These are phyloP conservation scores for Scleromitrula shiraiana DNA, from an alignment of 2,329 filamentous ascomycete species.

Conservation along the genomic window DNA sequence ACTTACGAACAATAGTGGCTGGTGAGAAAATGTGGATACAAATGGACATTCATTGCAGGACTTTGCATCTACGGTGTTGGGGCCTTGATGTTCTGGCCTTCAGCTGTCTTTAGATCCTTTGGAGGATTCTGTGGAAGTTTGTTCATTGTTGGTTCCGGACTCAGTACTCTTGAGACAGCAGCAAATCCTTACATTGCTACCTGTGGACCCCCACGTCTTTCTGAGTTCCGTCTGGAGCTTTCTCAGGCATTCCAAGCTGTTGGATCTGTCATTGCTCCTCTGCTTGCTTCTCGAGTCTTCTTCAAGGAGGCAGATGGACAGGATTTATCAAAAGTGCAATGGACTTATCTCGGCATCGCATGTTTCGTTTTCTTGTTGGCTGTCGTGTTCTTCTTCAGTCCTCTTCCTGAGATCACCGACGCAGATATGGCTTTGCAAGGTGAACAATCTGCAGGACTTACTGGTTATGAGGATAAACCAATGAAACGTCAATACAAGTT, in stretches of 20 bases:
- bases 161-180: conserved; percentile 69
- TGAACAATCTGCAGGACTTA: conserved; percentile 11
- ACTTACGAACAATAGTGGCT: conserved; percentile 34
- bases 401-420: conserved; percentile 47
- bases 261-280: conserved; percentile 62
- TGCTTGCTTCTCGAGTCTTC: conserved; percentile 65
- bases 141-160: conserved; percentile 68
- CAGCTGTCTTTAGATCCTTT: conserved; percentile 42
- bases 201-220: conserved; percentile 65
- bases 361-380: conserved; percentile 64
- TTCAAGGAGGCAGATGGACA: conserved; percentile 42
- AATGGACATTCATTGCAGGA: conserved; percentile 70
- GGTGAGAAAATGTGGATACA: conserved; percentile 67
- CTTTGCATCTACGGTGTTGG: conserved; percentile 66
- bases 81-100: conserved; percentile 78
- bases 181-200: conserved; percentile 67
- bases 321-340: conserved; percentile 56
- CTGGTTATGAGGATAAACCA: conserved; percentile 16
- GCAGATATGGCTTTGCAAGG: conserved; percentile 42
- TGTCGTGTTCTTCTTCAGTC: conserved; percentile 59
- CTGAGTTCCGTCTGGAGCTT: conserved; percentile 65
- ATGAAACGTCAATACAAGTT: conserved; percentile 41
- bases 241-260: conserved; percentile 70
- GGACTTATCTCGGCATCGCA: conserved; percentile 74
- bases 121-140: conserved; percentile 24